A percentile compares a stretch with the other conserved stretches of the same genome.
These are phyloP conservation scores for Ilyonectria sp. DNA, from an alignment of 2,329 filamentous ascomycete species.

Conservation along the genomic window DNA sequence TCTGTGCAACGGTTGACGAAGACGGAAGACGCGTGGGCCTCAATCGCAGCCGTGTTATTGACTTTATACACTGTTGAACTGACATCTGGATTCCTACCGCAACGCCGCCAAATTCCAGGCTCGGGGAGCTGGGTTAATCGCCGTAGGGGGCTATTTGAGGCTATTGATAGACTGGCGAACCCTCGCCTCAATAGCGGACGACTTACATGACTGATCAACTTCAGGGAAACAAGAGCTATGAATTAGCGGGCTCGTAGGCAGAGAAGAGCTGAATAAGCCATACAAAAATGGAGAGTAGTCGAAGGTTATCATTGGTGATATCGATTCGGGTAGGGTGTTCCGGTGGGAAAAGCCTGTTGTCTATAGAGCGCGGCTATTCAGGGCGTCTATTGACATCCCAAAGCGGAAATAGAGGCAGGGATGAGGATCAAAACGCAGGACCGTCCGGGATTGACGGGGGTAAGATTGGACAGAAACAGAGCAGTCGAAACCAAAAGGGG, in stretches of 20 bases:
- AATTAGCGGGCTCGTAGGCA: slow-evolving; percentile 30
- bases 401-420: slow-evolving; percentile 16
- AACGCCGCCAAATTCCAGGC: not conserved
- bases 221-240: slow-evolving; percentile 23
- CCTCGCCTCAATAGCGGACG: slow-evolving; percentile 17
- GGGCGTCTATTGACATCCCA: slow-evolving; percentile 24
- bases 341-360: slow-evolving; percentile 10
- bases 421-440: not conserved
- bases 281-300: slow-evolving; percentile 12
- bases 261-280: slow-evolving; percentile 25
- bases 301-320: slow-evolving; percentile 12
- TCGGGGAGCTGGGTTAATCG: slow-evolving; percentile 1
- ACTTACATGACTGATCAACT: slow-evolving; percentile 28
- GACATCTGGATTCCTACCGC: slow-evolving; percentile 2
- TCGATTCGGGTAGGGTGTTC: not conserved
- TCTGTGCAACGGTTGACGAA: slow-evolving; percentile 35
- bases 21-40: slow-evolving; percentile 38
- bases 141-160: not conserved
- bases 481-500: not conserved
- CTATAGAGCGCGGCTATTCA: slow-evolving; percentile 24
- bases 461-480: not conserved
- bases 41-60: slow-evolving; percentile 21
- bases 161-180: slow-evolving; percentile 31
- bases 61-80: slow-evolving; percentile 31
- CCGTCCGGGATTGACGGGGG: not conserved